These are phyloP conservation scores for Phytophthora pisi DNA, from an alignment of 352 stramenopile species.

Conservation along the genomic window DNA sequence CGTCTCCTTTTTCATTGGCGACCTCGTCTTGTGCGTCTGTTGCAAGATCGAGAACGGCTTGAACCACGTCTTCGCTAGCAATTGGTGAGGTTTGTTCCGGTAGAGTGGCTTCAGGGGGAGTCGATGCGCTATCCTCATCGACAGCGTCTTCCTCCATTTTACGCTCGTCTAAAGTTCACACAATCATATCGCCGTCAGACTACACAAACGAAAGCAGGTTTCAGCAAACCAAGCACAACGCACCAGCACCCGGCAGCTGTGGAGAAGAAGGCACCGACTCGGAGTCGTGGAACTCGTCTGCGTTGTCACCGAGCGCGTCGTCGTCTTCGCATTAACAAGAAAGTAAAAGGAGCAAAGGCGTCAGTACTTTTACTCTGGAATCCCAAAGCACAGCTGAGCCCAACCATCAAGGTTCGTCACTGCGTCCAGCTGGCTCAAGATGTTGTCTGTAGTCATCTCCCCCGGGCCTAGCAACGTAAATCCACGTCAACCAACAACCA, in stretches of 20 bases:
- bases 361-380: not conserved
- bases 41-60: constrained; percentile 31
- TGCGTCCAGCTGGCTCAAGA: constrained; percentile 45
- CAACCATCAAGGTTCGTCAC: constrained; percentile 39
- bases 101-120: not conserved
- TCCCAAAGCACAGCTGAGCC: not conserved
- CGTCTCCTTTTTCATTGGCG: not conserved
- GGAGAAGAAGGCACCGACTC: constrained; percentile 15
- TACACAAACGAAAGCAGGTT: not conserved
- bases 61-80: constrained; percentile 21
- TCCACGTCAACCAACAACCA: not conserved
- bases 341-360: not conserved
- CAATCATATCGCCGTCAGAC: too few relatives aligned
- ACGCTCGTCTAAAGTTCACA: constrained; percentile 2
- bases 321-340: constrained; percentile 10
- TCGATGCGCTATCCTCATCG: not conserved
- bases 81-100: not conserved
- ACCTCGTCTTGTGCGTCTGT: constrained; percentile 2
- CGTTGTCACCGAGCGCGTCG: constrained; percentile 18
- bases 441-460: constrained; percentile 36
- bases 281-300: constrained; percentile 28
- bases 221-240: not conserved
- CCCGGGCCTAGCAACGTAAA: constrained; percentile 1
- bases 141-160: not conserved
- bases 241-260: constrained; percentile 1